Evolutionary conservation across 441 rosid species (phyloP).

Genomic region (Rhodomyrtus psidioides): DNA sequence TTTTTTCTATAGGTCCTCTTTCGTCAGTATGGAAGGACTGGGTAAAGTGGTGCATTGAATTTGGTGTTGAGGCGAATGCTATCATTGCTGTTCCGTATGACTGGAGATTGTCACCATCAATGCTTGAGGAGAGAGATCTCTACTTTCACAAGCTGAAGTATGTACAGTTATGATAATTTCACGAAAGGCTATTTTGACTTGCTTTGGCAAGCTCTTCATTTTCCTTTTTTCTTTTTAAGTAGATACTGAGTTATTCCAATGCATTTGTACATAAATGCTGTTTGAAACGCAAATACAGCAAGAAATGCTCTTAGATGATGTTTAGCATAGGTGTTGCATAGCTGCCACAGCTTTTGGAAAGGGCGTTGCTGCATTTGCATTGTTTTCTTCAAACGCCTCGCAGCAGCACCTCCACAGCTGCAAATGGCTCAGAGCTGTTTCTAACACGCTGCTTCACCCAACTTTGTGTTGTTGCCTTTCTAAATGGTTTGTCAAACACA

Average conservation of each 20-base stretch:
- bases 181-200: background rate
- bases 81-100: constrained; percentile 95
- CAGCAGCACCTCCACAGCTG: background rate
- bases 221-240: background rate
- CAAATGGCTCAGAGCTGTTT: background rate
- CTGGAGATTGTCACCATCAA: constrained; percentile 95
- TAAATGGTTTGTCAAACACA: background rate
- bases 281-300: background rate
- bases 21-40: constrained; percentile 99
- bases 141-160: constrained; percentile 97
- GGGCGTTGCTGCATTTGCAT: background rate
- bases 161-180: constrained; percentile 18
- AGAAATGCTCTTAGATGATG: background rate
- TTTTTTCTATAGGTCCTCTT: constrained; percentile 64
- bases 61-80: constrained; percentile 93
- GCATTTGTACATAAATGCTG: background rate
- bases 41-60: constrained; percentile 98
- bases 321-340: background rate
- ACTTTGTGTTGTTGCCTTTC: background rate
- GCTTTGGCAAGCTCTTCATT: background rate
- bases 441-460: background rate
- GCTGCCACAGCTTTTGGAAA: background rate
- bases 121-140: constrained; percentile 94
- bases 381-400: background rate
- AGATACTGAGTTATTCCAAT: background rate